Evolutionary conservation across 192 early-diverging fungal species (phyloP), one percentile per base, ranked within the genome.

Genomic region (Gorgonomyces haynaldii): DNA sequence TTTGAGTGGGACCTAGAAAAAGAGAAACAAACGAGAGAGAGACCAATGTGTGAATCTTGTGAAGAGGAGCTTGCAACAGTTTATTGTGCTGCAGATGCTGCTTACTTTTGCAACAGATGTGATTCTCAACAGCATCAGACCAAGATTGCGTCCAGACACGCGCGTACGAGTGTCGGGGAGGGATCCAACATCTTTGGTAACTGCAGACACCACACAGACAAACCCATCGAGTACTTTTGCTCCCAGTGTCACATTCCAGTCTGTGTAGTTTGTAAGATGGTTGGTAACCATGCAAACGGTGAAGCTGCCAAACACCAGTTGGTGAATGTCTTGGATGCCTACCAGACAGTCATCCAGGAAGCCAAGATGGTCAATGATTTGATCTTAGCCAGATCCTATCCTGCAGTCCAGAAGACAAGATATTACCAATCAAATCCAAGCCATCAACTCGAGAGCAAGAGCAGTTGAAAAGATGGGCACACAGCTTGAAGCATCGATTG

Each of bases 241-340:
- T 68, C 70, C 0, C 70, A 78, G 34, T 79, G 76, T 54, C 75
- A 78, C 37, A 56, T 72, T 13, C 75, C 75, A 10, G 76, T 79
- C 4, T 79, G 76, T 60, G 71, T 79, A 2, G 65, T 56, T 39
- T 79, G 76, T 59, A 78, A 74, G 35, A 78, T 79, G 65, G 62
- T 78, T 1, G 74, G 76, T n/a, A 67, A 68, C 42, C 76, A 79
- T 31, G 63, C 70, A 1, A 67, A 65, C 38, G 75, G 66, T 5
- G 74, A 79, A 29, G 57, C 67, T 13, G 65, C 67, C n/a, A 74
- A 62, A 38, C 76, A 79, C 54, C 67, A 67, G 45, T 62, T 79
- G 6, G 70, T 79, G 0, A 64, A 64, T 50, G 70, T 79, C 20
- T 22, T 51, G 8, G 76, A 78, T 37, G 70, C 70, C 13, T 79